phyloP scores from a whole-genome alignment of 306 rosid genomes.

The Astragalus membranaceus region DNA sequence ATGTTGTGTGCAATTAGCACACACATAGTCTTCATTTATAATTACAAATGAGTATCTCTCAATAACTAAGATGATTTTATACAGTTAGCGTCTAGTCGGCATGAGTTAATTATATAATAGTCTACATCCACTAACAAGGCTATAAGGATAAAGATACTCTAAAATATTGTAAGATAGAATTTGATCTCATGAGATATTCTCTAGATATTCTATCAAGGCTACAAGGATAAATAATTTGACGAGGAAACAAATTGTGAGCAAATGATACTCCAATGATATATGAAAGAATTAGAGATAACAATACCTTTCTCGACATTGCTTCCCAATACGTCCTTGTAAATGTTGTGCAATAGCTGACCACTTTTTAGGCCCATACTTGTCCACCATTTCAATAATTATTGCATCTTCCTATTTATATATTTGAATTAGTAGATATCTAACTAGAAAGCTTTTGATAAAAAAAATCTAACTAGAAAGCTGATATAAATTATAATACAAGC shows the following conservation, averaged over 20 bases:
- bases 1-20: no score
- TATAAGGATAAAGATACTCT: no score
- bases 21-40: no score
- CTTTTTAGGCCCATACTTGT: slow-evolving; percentile 80
- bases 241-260: neutral
- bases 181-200: no score
- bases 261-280: neutral
- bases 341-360: slow-evolving; percentile 94
- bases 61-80: no score
- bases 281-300: slow-evolving; percentile 14
- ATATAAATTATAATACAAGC: neutral
- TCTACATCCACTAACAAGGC: no score
- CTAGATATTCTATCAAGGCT: no score
- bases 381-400: slow-evolving; percentile 63
- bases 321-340: slow-evolving; percentile 98
- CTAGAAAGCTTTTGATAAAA: neutral
- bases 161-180: no score
- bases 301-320: slow-evolving; percentile 99
- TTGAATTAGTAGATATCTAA: slow-evolving; percentile 14
- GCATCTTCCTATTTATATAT: slow-evolving; percentile 78
- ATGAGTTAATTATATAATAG: no score
- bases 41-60: no score
- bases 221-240: no score
- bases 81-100: no score
- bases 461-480: neutral